A percentile compares a stretch with the other conserved stretches of the same genome.
Conservation (phyloP, 2,329 filamentous ascomycete genomes). For the Pseudopyricularia cyperi region DNA sequence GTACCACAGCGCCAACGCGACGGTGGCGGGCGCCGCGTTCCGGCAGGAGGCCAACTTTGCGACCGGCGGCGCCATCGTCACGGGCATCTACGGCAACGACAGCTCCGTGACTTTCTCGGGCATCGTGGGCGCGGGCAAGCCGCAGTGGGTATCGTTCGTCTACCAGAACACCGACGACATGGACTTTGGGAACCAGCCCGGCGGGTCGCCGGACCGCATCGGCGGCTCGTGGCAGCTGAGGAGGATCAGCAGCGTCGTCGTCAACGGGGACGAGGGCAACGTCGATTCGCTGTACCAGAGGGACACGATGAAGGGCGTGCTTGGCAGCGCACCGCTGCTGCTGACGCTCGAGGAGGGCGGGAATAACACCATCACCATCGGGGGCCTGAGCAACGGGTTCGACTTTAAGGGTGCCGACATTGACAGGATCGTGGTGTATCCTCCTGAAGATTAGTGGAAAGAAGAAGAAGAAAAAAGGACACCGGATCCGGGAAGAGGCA, state of each 20-base stretch:
- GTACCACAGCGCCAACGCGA: slow-evolving; percentile 18
- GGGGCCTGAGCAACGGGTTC: slow-evolving; percentile 41
- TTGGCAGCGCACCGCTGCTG: slow-evolving; percentile 42
- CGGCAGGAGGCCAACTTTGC: slow-evolving; percentile 43
- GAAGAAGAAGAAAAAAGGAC: neutral
- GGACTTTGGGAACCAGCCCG: slow-evolving; percentile 41
- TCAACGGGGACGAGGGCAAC: slow-evolving; percentile 39
- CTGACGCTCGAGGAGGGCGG: slow-evolving; percentile 36
- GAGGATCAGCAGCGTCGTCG: slow-evolving; percentile 45
- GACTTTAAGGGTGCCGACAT: slow-evolving; percentile 45
- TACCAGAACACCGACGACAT: slow-evolving; percentile 33
- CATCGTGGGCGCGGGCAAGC: slow-evolving; percentile 33
- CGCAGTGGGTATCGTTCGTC: slow-evolving; percentile 45
- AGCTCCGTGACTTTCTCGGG: slow-evolving; percentile 37
- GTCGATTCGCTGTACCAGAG: slow-evolving; percentile 37
- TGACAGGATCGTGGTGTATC: slow-evolving; percentile 47
- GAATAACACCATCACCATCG: slow-evolving; percentile 40
- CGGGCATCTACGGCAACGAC: slow-evolving; percentile 40
- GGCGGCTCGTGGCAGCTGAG: slow-evolving; percentile 46
- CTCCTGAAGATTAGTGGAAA: slow-evolving; percentile 24
- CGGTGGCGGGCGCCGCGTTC: slow-evolving; percentile 28
- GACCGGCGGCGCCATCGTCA: slow-evolving; percentile 29
- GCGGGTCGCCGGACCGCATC: slow-evolving; percentile 44
- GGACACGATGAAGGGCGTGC: slow-evolving; percentile 43
- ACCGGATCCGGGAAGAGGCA: neutral